These are phyloP conservation scores for Myxozyma sirexii DNA, from an alignment of 805 yeast species.

Conservation along the genomic window DNA sequence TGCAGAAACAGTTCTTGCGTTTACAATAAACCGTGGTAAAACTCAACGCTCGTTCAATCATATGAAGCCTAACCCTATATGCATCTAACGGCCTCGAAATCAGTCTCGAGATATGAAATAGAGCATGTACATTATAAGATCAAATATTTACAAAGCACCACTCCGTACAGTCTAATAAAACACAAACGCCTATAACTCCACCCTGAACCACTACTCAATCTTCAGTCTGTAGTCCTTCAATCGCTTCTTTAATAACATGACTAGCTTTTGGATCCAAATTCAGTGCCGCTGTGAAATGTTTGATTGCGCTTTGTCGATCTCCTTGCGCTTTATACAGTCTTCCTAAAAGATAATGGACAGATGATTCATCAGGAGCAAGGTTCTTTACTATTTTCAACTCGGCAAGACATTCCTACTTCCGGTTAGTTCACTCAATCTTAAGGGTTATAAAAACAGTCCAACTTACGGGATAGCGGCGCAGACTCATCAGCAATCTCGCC, in stretches of 20 bases:
- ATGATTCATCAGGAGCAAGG: slow-evolving; percentile 91
- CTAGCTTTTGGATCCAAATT: slow-evolving; percentile 78
- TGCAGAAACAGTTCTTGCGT: too few relatives aligned
- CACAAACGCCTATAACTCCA: not conserved
- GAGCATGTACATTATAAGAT: too few relatives aligned
- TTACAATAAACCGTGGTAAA: too few relatives aligned
- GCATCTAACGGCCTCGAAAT: too few relatives aligned
- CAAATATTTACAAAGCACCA: not conserved
- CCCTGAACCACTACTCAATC: not conserved
- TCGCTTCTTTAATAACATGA: slow-evolving; percentile 80
- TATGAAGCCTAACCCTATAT: not conserved
- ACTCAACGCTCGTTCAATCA: not conserved
- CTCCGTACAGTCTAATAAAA: not conserved
- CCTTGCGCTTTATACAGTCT: slow-evolving; percentile 78
- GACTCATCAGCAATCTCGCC: slow-evolving; percentile 74
- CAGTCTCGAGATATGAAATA: too few relatives aligned
- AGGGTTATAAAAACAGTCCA: not conserved
- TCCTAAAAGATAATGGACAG: slow-evolving; percentile 87
- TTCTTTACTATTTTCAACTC: slow-evolving; percentile 73
- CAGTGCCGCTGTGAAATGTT: slow-evolving; percentile 84
- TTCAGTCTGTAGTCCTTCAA: slow-evolving; percentile 50
- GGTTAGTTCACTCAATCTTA: not conserved
- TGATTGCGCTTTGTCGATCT: slow-evolving; percentile 74
- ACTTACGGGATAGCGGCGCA: slow-evolving; percentile 56
- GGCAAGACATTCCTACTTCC: slow-evolving; percentile 61